Evolutionary conservation across 139 green algal genomes (phyloP), one percentile per base, ranked within the genome.

Genomic region (Coccomyxa sp.): DNA sequence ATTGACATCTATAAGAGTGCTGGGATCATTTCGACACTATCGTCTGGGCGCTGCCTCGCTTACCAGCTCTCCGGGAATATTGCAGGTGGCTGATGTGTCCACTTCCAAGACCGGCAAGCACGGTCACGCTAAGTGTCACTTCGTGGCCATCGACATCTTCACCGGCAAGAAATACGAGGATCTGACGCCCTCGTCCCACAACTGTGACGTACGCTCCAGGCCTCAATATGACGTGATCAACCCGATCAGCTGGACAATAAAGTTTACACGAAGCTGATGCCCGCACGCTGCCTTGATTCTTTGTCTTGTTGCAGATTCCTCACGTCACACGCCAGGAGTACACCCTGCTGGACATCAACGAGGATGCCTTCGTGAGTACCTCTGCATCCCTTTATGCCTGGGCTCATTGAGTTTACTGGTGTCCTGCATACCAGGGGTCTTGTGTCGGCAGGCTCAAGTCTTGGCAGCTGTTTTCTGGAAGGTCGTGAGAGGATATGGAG

Each of bases 61-160:
- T n/a, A n/a, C n/a, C n/a, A n/a, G n/a, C n/a, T n/a, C n/a, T n/a
- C n/a, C n/a, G n/a, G n/a, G n/a, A n/a, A n/a, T n/a, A n/a, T n/a
- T n/a, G 64, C 90, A 98, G 95, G 96, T 99, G 3, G 89, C 95
- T 29, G 97, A 99, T 77, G 96, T 99, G 74, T 97, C 96, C 55
- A 99, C 97, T 71, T 99, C 97, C 73, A 99, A 99, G 92, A 99
- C 97, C 37, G 97, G 97, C 81, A 99, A 99, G 95, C 97, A 99
- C 94, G 97, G 97, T 73, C 94, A 99, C 90, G 97, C 97, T 50
- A 99, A 99, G 94, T 99, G 97, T 86, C 92, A 98, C 84, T 99
- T 99, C 79, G 85, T 94, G 7, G 95, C 83, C 50, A 92, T 97
- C 55, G 96, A 99, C 82, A 98, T 99, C 81, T 99, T 99, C 93